Conservation (phyloP, 140 eudicot species). For the Ambrosia hybrid region DNA sequence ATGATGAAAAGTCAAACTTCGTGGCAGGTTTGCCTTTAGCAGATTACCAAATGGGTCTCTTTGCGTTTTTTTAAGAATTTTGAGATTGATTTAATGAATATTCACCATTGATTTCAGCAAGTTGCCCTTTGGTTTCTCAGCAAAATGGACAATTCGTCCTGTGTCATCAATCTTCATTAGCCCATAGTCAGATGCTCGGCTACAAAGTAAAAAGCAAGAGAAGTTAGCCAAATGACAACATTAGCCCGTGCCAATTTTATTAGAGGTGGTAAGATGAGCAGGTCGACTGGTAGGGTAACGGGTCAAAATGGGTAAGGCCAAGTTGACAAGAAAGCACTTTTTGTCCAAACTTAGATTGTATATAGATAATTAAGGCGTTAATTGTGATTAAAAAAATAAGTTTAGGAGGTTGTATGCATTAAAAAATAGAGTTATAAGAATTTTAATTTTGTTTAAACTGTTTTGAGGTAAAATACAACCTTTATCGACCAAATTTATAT, state of each 20-base stretch:
- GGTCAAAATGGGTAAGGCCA: neutral
- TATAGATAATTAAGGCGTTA: no score
- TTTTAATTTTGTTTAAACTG: neutral
- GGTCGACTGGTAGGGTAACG: neutral
- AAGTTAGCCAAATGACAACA: neutral
- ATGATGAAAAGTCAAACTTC: neutral
- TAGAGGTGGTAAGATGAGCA: neutral
- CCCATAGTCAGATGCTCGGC: conserved; percentile 95
- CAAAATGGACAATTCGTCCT: conserved; percentile 71
- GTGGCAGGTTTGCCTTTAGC: neutral
- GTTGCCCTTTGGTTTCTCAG: conserved; percentile 89
- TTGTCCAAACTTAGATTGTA: no score
- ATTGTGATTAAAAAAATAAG: no score
- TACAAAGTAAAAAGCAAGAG: conserved; percentile 23
- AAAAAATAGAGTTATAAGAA: neutral
- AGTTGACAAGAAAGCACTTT: no score
- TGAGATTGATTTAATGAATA: neutral
- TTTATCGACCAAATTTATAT: neutral
- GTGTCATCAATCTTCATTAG: conserved; percentile 79
- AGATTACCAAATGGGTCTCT: neutral
- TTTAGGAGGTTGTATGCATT: neutral
- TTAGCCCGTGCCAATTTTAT: no score
- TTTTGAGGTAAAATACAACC: neutral
- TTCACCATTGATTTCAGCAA: conserved; percentile 72
- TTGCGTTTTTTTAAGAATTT: neutral